Conservation (phyloP, 2,329 filamentous ascomycete genomes). For the Ceratocystis harringtonii region DNA sequence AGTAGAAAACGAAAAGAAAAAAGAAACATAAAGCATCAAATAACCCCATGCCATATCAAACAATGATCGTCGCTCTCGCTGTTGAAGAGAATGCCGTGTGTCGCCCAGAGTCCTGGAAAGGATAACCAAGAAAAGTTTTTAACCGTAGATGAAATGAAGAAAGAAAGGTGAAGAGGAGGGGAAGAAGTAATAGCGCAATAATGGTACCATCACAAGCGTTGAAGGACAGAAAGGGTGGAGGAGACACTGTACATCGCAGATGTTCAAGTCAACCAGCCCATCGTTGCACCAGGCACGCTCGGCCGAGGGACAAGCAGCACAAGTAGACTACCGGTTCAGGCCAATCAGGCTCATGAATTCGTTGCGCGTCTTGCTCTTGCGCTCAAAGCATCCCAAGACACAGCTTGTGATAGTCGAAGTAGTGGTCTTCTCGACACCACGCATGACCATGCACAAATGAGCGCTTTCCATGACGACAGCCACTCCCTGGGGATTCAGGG, state of each 20-base stretch:
- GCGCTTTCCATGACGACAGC: slow-evolving; percentile 95
- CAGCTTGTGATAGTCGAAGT: slow-evolving; percentile 88
- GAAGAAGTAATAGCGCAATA: neutral
- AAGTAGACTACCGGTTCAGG: slow-evolving; percentile 33
- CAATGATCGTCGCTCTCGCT: slow-evolving; percentile 18
- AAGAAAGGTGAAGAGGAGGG: slow-evolving; percentile 10
- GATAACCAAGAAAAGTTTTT: slow-evolving; percentile 4
- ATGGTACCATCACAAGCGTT: neutral
- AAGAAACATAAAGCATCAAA: neutral
- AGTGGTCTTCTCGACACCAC: slow-evolving; percentile 85
- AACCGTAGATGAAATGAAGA: slow-evolving; percentile 2
- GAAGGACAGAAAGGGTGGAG: neutral
- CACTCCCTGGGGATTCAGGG: slow-evolving; percentile 85
- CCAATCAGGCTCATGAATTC: slow-evolving; percentile 78
- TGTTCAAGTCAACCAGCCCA: neutral
- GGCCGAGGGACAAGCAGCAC: neutral
- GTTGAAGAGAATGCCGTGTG: slow-evolving; percentile 18
- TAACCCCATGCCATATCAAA: slow-evolving; percentile 13
- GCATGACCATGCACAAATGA: slow-evolving; percentile 98
- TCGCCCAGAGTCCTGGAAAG: slow-evolving; percentile 12
- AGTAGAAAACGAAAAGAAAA: neutral
- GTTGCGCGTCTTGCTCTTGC: slow-evolving; percentile 82
- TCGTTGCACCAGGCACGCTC: neutral
- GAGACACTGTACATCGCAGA: neutral
- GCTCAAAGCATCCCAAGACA: slow-evolving; percentile 91